Percentiles rank a stretch among this genome's conserved stretches.
phyloP scores from a whole-genome alignment of 2,329 filamentous ascomycete genomes.

The Monilinia fructicola region DNA sequence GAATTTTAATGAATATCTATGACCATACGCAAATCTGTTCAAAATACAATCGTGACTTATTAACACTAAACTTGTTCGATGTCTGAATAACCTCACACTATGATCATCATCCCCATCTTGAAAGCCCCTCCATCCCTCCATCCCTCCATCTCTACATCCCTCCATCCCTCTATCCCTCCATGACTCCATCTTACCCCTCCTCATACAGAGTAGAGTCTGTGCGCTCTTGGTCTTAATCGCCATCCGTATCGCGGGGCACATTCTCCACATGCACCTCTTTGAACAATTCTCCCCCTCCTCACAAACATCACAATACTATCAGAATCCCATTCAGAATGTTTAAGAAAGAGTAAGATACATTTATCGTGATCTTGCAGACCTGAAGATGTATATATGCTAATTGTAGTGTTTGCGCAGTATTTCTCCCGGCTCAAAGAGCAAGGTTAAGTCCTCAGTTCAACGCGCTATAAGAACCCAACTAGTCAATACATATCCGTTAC shows the following conservation, averaged over 20 bases:
- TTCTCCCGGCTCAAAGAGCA: slow-evolving; percentile 77
- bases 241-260: slow-evolving; percentile 32
- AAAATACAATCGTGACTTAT: not conserved
- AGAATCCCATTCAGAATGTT: slow-evolving; percentile 62
- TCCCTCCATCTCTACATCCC: not conserved
- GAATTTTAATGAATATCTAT: not conserved
- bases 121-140: slow-evolving; percentile 14
- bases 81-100: slow-evolving; percentile 6
- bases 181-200: slow-evolving; percentile 20
- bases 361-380: too few species aligned
- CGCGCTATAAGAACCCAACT: slow-evolving; percentile 81
- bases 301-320: slow-evolving; percentile 20
- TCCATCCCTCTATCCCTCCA: slow-evolving; percentile 9
- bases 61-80: not conserved
- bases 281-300: slow-evolving; percentile 21
- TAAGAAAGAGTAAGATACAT: slow-evolving; percentile 76
- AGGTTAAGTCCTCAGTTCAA: slow-evolving; percentile 96
- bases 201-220: not conserved
- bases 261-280: slow-evolving; percentile 21
- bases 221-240: slow-evolving; percentile 23
- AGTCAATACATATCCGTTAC: slow-evolving; percentile 79
- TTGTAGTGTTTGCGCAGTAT: slow-evolving; percentile 54
- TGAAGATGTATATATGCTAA: slow-evolving; percentile 27
- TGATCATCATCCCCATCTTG: not conserved
- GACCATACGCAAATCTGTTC: not conserved